Percentiles rank a stretch among this genome's conserved stretches.
phyloP scores from a whole-genome alignment of 768 basidiomycete species.

The Mycena leptocephala region DNA sequence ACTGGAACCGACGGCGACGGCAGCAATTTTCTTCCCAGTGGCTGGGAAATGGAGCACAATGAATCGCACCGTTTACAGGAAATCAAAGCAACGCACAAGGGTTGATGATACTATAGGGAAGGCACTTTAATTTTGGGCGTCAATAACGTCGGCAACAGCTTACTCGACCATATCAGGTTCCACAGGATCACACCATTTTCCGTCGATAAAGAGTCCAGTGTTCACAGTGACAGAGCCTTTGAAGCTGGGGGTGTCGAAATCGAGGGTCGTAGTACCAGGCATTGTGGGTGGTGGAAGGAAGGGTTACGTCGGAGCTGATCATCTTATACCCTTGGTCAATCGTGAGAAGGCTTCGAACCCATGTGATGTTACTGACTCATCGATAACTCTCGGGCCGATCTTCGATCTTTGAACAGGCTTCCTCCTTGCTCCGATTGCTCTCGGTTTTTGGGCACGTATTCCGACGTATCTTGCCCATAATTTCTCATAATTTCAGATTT shows the following conservation, averaged over 20 bases:
- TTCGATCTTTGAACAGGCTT: too few relatives aligned
- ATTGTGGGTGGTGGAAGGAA: too few relatives aligned
- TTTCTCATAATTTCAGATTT: too few relatives aligned
- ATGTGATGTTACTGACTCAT: too few relatives aligned
- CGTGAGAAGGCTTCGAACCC: too few relatives aligned
- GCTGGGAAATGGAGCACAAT: not conserved
- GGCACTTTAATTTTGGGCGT: not conserved
- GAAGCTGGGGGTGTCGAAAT: conserved; percentile 57
- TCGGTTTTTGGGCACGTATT: too few relatives aligned
- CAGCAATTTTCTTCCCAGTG: conserved; percentile 58
- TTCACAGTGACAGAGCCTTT: conserved; percentile 61
- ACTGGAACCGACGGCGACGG: conserved; percentile 64
- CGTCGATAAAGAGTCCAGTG: conserved; percentile 75
- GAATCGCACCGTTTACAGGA: not conserved
- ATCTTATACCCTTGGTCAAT: too few relatives aligned
- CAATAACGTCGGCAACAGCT: conserved; percentile 34
- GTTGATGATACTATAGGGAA: conserved; percentile 33
- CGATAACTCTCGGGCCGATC: too few relatives aligned
- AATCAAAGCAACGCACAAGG: conserved; percentile 12
- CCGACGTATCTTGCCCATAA: too few relatives aligned
- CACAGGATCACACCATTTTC: conserved; percentile 67
- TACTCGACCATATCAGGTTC: conserved; percentile 69
- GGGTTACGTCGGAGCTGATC: too few relatives aligned
- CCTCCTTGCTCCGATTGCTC: too few relatives aligned
- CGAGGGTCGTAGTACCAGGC: conserved; percentile 42